Percentiles rank a stretch among this genome's conserved stretches.
These are phyloP conservation scores for Mucor piriformis DNA, from an alignment of 371 early-diverging fungal species.

Conservation along the genomic window DNA sequence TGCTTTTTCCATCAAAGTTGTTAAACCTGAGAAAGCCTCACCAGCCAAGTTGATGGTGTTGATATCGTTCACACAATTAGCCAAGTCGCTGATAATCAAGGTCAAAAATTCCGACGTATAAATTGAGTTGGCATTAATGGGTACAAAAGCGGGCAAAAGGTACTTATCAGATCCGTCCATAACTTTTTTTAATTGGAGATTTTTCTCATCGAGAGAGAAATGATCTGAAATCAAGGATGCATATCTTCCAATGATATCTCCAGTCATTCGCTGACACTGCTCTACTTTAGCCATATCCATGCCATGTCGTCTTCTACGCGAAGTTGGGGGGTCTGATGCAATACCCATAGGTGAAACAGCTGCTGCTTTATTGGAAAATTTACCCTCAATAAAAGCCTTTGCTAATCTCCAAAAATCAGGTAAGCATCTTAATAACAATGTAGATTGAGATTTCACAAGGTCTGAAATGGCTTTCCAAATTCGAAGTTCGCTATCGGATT, in stretches of 20 bases:
- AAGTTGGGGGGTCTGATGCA: slow-evolving; percentile 15
- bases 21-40: slow-evolving; percentile 58
- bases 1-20: slow-evolving; percentile 56
- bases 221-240: slow-evolving; percentile 59
- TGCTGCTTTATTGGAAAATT: slow-evolving; percentile 62
- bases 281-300: slow-evolving; percentile 74
- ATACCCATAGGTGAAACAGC: slow-evolving; percentile 15
- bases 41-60: slow-evolving; percentile 58
- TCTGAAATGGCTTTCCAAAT: slow-evolving; percentile 74
- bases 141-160: slow-evolving; percentile 44
- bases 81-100: slow-evolving; percentile 56
- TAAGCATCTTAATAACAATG: slow-evolving; percentile 71
- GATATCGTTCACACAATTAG: slow-evolving; percentile 64
- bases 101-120: slow-evolving; percentile 60
- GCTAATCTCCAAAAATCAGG: slow-evolving; percentile 95
- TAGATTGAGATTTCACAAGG: slow-evolving; percentile 75
- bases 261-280: slow-evolving; percentile 80
- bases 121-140: slow-evolving; percentile 57
- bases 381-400: slow-evolving; percentile 82
- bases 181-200: slow-evolving; percentile 28
- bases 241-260: slow-evolving; percentile 70
- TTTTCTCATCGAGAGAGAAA: slow-evolving; percentile 48
- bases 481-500: slow-evolving; percentile 48
- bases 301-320: slow-evolving; percentile 48
- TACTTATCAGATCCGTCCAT: slow-evolving; percentile 28